Evolutionary conservation across 352 stramenopile genomes (phyloP), one percentile per base, ranked within the genome.

Genomic region (Pythium periplocum): DNA sequence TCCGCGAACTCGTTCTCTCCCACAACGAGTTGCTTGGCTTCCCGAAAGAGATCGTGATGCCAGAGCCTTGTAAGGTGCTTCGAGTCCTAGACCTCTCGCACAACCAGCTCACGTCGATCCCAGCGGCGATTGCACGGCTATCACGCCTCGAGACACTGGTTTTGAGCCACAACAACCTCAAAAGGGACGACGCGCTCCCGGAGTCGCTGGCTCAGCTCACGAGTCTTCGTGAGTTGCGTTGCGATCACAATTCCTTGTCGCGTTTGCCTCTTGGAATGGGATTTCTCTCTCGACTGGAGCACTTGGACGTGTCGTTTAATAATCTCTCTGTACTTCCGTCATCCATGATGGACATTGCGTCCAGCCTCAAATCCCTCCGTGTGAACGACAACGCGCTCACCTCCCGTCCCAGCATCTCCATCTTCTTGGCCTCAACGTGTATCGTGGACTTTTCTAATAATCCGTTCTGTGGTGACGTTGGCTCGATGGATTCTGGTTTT

Each of bases 361-460:
- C 56, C 26, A 52, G 51, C 8, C 60, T 91, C n/a, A 53, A 58
- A 40, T 75, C 62, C 4, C 48, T 91, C 0, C 50, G 73, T 39
- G 72, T 67, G 8, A 78, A 63, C 43, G 61, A 82, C 53, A 91
- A 91, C 48, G 39, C 58, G 12, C 55, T 91, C 36, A 36, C 40
- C 4, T 17, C 47, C 3, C 34, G 44, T 10, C 75, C 80, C 4
- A 58, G 77, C 26, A 66, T 57, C 7, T 38, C 75, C 7, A 47
- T 48, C 30, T 39, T 60, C 10, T 17, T 64, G 8, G 45, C 52
- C 17, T 32, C 39, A 11, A 47, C 38, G 6, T 83, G 67, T 47
- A 82, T 70, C 45, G 68, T 74, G 33, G 75, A 87, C 30, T 65
- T 82, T 43, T 86, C 73, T 12, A 87, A 84, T 52, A 90, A 90